These are phyloP conservation scores for Ottelia alismoides DNA, from an alignment of 106 monocot genomes.

Conservation along the genomic window DNA sequence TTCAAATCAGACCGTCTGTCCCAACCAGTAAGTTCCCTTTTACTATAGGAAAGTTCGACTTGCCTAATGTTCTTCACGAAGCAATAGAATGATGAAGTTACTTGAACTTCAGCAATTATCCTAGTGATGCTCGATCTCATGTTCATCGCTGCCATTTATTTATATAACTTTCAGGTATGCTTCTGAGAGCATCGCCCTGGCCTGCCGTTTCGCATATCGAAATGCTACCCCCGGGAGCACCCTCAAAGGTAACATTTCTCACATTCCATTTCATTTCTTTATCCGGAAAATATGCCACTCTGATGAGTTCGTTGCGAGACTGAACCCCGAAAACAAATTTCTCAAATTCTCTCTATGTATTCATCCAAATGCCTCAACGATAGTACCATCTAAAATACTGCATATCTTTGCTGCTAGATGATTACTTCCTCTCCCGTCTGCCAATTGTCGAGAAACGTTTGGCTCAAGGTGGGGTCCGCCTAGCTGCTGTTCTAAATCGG, in stretches of 20 bases:
- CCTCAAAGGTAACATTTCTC: constrained; percentile 12
- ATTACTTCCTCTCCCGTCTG: constrained; percentile 24
- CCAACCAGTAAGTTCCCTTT: constrained; percentile 16
- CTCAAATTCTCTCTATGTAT: too few relatives aligned
- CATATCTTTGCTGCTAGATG: constrained; percentile 3
- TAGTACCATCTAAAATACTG: too few relatives aligned
- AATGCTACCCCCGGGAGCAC: constrained; percentile 32
- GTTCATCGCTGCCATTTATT: not conserved
- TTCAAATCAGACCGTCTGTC: constrained; percentile 22
- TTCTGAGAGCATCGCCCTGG: constrained; percentile 25
- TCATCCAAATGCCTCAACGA: too few relatives aligned
- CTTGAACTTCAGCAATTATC: too few relatives aligned
- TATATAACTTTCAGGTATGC: constrained; percentile 19
- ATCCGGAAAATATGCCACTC: too few relatives aligned
- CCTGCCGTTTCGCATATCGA: constrained; percentile 35
- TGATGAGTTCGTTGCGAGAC: too few relatives aligned
- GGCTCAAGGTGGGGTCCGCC: constrained; percentile 23
- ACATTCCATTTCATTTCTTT: not conserved
- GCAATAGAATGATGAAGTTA: too few relatives aligned
- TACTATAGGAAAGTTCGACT: too few relatives aligned
- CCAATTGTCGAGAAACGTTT: constrained; percentile 21
- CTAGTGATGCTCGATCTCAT: too few relatives aligned
- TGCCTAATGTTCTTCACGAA: too few relatives aligned
- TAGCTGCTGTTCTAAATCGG: constrained; percentile 22
- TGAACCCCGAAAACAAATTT: too few relatives aligned